A percentile compares a stretch with the other conserved stretches of the same genome.
Evolutionary conservation across 2,329 filamentous ascomycete species (phyloP).

Genomic region (Cryphonectria radicalis): DNA sequence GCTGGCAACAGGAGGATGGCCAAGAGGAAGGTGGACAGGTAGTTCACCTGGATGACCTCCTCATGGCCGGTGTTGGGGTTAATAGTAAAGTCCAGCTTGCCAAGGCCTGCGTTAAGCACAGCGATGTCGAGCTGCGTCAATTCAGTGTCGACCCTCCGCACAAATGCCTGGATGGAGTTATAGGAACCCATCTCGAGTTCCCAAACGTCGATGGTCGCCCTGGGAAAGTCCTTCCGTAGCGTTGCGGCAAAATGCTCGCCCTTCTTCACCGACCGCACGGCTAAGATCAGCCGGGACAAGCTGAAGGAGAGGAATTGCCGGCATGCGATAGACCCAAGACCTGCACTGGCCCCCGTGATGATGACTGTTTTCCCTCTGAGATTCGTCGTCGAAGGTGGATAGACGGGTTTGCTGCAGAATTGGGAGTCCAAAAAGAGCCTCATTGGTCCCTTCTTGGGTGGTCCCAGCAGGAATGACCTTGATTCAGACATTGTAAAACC

Average conservation of each 20-base stretch:
- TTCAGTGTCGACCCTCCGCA: not conserved
- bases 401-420: not conserved
- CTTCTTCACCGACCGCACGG: constrained; percentile 47
- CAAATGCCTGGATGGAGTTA: constrained; percentile 34
- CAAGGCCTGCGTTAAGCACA: constrained; percentile 19
- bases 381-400: not conserved
- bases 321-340: not conserved
- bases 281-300: constrained; percentile 50
- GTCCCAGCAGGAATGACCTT: not conserved
- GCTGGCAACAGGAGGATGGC: not conserved
- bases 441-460: not conserved
- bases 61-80: constrained; percentile 17
- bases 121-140: not conserved
- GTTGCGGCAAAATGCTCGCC: constrained; percentile 47
- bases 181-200: constrained; percentile 43
- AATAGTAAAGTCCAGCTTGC: constrained; percentile 32
- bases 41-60: constrained; percentile 19
- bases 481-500: not conserved
- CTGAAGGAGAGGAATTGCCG: constrained; percentile 32
- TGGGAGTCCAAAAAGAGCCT: not conserved
- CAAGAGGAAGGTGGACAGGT: constrained; percentile 20
- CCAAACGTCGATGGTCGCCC: constrained; percentile 43
- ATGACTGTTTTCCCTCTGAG: not conserved
- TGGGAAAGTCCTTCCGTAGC: constrained; percentile 36
- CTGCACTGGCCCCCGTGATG: not conserved